Evolutionary conservation across 2,329 filamentous ascomycete species (phyloP), one percentile per base, ranked within the genome.

Genomic region (Fusarium avenaceum): DNA sequence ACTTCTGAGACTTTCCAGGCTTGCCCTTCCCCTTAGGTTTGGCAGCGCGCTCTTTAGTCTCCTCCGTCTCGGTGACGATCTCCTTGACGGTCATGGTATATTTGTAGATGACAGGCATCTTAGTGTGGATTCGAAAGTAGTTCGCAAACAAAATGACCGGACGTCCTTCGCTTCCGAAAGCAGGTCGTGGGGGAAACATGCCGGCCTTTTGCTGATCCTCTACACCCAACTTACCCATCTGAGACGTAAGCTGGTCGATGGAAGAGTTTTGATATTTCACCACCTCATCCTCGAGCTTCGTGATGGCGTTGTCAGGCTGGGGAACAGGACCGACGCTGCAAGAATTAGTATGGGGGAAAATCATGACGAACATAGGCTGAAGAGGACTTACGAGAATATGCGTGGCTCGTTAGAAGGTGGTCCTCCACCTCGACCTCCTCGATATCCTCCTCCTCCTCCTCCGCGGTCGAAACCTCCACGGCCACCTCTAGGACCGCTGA

Each of bases 121-220:
- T 78, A 9, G 84, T 65, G 8, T 78, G 71, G 47, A 88, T 58
- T 2, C 76, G 76, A 68, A 86, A 87, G 67, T 85, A 88, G 72
- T 89, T 88, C 6, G 85, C 78, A 84, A 85, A 87, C 0, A 88
- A 76, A 3, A 77, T 69, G 4, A 86, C 80, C 0, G 73, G 44
- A 2, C 46, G 74, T 6, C 86, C 86, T 7, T 67, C 68, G 4
- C 73, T 79, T 20, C 85, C 85, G 64, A 82, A 88, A 2, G 80
- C 81, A 20, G 86, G 86, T 4, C 86, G 81, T 9, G 72, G 57
- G 4, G 86, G 84, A 46, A 87, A 79, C 19, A 73, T 63, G 28
- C 77, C 75, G 10, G 55, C 47, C 15, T 70, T 43, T 19, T 59
- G 56, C 30, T 73, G 71, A 15, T 67, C 66, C n/a, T 63, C 57